Evolutionary conservation across 441 rosid genomes (phyloP).

Genomic region (Aquilaria agallochum): DNA sequence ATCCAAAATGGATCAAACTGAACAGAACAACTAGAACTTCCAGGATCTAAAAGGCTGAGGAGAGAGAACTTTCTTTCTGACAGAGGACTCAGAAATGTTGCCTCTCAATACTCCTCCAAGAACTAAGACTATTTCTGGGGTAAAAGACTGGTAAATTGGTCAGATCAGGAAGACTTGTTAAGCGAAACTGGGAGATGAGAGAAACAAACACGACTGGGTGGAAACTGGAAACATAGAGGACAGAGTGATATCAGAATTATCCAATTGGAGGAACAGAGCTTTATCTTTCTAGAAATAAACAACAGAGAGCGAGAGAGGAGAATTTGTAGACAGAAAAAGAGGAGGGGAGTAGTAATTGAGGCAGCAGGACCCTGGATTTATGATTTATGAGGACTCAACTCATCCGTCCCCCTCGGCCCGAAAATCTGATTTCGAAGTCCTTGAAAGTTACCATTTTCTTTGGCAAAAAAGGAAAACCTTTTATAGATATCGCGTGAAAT

Average conservation of each 20-base stretch:
- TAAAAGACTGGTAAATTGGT: constrained; percentile 6
- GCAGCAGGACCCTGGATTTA: too few relatives aligned
- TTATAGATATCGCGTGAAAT: too few relatives aligned
- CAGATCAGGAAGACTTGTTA: constrained; percentile 4
- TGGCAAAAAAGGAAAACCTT: too few relatives aligned
- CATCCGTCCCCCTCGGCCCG: too few relatives aligned
- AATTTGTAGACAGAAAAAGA: neutral
- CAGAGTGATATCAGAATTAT: neutral
- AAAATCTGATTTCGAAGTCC: too few relatives aligned
- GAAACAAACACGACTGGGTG: neutral
- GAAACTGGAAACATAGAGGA: constrained; percentile 1
- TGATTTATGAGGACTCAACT: too few relatives aligned
- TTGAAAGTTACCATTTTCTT: too few relatives aligned
- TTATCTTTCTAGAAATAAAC: constrained; percentile 4
- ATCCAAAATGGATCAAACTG: constrained; percentile 20
- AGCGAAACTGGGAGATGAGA: constrained; percentile 12
- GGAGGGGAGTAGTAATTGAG: too few relatives aligned
- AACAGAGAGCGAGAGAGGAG: neutral
- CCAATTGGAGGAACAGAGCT: neutral
- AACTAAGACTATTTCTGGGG: constrained; percentile 23
- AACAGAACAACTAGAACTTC: neutral
- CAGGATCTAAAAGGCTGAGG: constrained; percentile 5
- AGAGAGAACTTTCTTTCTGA: neutral
- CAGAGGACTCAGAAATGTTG: neutral
- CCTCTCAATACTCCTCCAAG: constrained; percentile 9